A percentile compares a stretch with the other conserved stretches of the same genome.
These are phyloP conservation scores for Dactylonectria estremocensis DNA, from an alignment of 2,329 filamentous ascomycete genomes.

Conservation along the genomic window DNA sequence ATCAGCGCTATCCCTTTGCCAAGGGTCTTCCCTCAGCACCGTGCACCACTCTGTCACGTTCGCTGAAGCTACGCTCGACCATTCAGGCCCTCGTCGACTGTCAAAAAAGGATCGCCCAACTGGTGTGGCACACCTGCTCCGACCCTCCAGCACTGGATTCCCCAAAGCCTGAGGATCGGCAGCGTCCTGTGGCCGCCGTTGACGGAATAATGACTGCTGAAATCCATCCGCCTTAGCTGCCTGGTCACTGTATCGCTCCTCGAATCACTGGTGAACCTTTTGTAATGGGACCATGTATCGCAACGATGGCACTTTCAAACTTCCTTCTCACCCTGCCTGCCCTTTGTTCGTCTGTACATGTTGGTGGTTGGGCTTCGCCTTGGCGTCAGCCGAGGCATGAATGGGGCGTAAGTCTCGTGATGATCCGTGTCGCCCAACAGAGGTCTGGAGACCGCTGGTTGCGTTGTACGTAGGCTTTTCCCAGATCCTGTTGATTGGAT, in stretches of 20 bases:
- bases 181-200: background rate
- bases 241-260: no score
- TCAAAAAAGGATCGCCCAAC: slow-evolving; percentile 17
- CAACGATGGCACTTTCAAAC: background rate
- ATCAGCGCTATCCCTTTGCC: slow-evolving; percentile 17
- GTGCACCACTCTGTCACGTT: background rate
- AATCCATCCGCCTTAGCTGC: no score
- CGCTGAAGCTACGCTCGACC: background rate
- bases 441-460: slow-evolving; percentile 3
- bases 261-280: no score
- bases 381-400: slow-evolving; percentile 24
- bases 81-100: background rate
- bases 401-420: slow-evolving; percentile 13
- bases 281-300: background rate
- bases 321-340: background rate
- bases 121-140: slow-evolving; percentile 9
- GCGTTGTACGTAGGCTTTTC: slow-evolving; percentile 11
- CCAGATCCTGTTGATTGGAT: slow-evolving; percentile 12
- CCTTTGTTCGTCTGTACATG: background rate
- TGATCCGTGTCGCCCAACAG: slow-evolving; percentile 10
- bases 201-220: no score
- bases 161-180: slow-evolving; percentile 9
- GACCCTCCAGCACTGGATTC: background rate
- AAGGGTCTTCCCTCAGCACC: slow-evolving; percentile 2
- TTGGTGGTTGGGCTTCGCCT: background rate